Percentiles rank a stretch among this genome's conserved stretches.
Conservation (phyloP, 306 rosid species). For the Prunus mira region DNA sequence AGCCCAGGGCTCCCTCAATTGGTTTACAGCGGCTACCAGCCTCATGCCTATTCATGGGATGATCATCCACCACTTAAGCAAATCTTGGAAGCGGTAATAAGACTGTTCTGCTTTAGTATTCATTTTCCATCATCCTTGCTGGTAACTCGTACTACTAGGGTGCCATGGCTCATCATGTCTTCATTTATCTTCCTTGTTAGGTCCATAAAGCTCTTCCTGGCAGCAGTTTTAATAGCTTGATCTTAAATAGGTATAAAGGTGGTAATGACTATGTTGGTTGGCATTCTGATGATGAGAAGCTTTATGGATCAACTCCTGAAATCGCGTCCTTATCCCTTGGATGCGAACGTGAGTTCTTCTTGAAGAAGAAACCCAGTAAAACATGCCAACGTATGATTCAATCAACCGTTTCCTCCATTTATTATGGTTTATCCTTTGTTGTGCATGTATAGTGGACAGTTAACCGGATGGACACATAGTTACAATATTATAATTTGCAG, state of each 20-base stretch:
- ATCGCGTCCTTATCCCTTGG: constrained; percentile 85
- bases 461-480: neutral
- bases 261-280: constrained; percentile 87
- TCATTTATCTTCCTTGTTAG: constrained; percentile 40
- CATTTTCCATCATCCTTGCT: neutral
- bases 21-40: constrained; percentile 82
- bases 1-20: constrained; percentile 67
- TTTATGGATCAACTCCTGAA: constrained; percentile 79
- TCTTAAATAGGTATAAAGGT: constrained; percentile 78
- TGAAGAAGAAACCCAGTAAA: constrained; percentile 65
- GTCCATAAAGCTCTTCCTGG: constrained; percentile 88
- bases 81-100: constrained; percentile 69
- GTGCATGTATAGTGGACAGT: neutral
- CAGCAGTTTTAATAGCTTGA: constrained; percentile 85
- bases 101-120: constrained; percentile 1
- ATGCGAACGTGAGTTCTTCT: constrained; percentile 81
- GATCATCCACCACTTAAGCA: constrained; percentile 72
- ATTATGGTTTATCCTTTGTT: too few relatives aligned
- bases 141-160: neutral
- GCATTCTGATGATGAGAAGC: constrained; percentile 96
- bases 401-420: neutral
- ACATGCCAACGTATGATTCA: constrained; percentile 40
- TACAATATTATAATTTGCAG: neutral
- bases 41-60: constrained; percentile 82
- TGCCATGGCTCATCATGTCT: neutral